These are phyloP conservation scores for Hirsutella minnesotensis DNA, from an alignment of 2,329 filamentous ascomycete genomes.

Conservation along the genomic window DNA sequence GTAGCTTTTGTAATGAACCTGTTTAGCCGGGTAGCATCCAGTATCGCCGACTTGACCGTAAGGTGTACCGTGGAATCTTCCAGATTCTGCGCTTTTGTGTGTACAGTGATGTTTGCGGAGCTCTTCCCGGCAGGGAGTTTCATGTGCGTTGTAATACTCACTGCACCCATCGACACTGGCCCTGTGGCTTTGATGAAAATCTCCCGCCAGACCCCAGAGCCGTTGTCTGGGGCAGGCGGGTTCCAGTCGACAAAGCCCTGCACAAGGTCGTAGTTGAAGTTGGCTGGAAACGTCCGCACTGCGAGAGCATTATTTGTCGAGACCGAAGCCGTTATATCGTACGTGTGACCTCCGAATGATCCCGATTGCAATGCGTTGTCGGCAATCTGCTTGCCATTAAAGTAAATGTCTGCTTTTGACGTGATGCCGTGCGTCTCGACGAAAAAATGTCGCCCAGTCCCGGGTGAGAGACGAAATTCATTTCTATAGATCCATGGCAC, in stretches of 20 bases:
- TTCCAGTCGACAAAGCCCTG: constrained; percentile 23
- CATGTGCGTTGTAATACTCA: constrained; percentile 33
- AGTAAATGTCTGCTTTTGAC: constrained; percentile 45
- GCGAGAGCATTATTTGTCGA: constrained; percentile 35
- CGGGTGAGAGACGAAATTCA: constrained; percentile 30
- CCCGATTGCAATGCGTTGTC: constrained; percentile 37
- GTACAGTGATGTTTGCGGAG: constrained; percentile 24
- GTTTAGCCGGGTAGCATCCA: constrained; percentile 17
- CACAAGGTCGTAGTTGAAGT: constrained; percentile 47
- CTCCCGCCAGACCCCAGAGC: constrained; percentile 51
- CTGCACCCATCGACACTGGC: constrained; percentile 29
- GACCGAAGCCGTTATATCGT: constrained; percentile 38
- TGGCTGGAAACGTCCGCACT: constrained; percentile 42
- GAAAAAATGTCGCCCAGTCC: constrained; percentile 29
- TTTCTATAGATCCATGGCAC: constrained; percentile 48
- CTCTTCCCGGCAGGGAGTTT: constrained; percentile 8
- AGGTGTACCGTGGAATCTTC: constrained; percentile 26
- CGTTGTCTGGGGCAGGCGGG: constrained; percentile 43
- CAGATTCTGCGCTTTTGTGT: constrained; percentile 26
- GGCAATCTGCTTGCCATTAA: constrained; percentile 43
- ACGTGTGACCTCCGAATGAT: constrained; percentile 42
- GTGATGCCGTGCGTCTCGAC: constrained; percentile 48
- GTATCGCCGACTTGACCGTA: constrained; percentile 20
- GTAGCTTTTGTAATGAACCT: constrained; percentile 6
- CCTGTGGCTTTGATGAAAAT: constrained; percentile 44